A percentile compares a stretch with the other conserved stretches of the same genome.
phyloP scores from a whole-genome alignment of 352 stramenopile genomes.

The Phytopythium vexans region DNA sequence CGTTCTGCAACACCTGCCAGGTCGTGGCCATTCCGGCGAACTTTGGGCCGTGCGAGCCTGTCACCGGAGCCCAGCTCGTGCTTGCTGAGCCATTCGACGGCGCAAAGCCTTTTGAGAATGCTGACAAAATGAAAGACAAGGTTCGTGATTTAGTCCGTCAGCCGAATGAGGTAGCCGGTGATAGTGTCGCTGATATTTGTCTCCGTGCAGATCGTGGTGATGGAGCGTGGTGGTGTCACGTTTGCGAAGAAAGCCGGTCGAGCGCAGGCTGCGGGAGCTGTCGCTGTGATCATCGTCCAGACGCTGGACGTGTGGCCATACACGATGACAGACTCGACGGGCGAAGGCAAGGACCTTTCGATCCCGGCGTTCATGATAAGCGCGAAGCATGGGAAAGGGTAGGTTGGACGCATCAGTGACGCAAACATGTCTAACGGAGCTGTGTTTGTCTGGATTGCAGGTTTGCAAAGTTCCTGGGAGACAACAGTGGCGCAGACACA shows the following conservation, averaged over 20 bases:
- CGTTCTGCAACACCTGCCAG: constrained; percentile 14
- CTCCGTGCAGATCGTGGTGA: constrained; percentile 52
- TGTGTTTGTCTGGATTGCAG: constrained; percentile 15
- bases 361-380: constrained; percentile 85
- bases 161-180: background rate
- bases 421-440: background rate
- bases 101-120: constrained; percentile 37
- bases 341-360: constrained; percentile 45
- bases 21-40: constrained; percentile 70
- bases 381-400: constrained; percentile 64
- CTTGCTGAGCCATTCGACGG: constrained; percentile 65
- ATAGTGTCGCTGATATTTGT: background rate
- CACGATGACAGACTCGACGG: constrained; percentile 79
- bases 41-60: constrained; percentile 70
- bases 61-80: constrained; percentile 33
- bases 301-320: constrained; percentile 78
- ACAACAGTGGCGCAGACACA: constrained; percentile 15
- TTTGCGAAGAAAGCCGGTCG: constrained; percentile 75
- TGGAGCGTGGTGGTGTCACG: constrained; percentile 64
- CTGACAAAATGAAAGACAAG: constrained; percentile 36
- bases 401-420: background rate
- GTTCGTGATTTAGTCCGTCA: constrained; percentile 10
- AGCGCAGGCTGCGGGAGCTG: constrained; percentile 50
- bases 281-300: constrained; percentile 66
- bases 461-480: constrained; percentile 56